phyloP scores from a whole-genome alignment of 2,329 filamentous ascomycete genomes.

The Phoma herbarum region DNA sequence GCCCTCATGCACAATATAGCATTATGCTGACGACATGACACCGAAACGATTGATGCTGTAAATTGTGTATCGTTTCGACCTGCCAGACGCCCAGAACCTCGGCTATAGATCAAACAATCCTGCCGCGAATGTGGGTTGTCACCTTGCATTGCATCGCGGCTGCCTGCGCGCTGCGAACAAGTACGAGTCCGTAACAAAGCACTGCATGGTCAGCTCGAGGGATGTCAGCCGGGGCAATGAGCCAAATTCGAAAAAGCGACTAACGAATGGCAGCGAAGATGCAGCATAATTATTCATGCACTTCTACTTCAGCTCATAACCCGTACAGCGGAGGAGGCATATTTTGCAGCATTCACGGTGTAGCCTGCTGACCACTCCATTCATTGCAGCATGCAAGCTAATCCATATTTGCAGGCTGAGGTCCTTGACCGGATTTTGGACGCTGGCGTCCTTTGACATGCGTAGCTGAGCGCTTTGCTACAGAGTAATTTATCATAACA shows the following conservation, averaged over 20 bases:
- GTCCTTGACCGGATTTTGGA: constrained; percentile 5
- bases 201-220: constrained; percentile 17
- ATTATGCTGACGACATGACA: neutral
- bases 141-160: constrained; percentile 25
- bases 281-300: constrained; percentile 9
- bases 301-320: constrained; percentile 8
- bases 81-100: neutral
- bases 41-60: neutral
- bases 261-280: constrained; percentile 20
- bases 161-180: constrained; percentile 3
- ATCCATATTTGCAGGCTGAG: neutral
- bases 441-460: neutral
- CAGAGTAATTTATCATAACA: neutral
- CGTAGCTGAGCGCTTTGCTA: neutral
- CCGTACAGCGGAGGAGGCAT: constrained; percentile 5
- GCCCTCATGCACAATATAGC: neutral
- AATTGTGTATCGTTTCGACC: neutral
- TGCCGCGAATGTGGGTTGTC: constrained; percentile 26
- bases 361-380: constrained; percentile 2
- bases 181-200: constrained; percentile 2
- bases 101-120: constrained; percentile 10
- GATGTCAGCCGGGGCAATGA: constrained; percentile 11
- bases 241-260: constrained; percentile 16
- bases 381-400: constrained; percentile 3
- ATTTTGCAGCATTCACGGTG: neutral